Base-by-base conservation (phyloP, 768 basidiomycete genomes). In the Piloderma croceum region DNA sequence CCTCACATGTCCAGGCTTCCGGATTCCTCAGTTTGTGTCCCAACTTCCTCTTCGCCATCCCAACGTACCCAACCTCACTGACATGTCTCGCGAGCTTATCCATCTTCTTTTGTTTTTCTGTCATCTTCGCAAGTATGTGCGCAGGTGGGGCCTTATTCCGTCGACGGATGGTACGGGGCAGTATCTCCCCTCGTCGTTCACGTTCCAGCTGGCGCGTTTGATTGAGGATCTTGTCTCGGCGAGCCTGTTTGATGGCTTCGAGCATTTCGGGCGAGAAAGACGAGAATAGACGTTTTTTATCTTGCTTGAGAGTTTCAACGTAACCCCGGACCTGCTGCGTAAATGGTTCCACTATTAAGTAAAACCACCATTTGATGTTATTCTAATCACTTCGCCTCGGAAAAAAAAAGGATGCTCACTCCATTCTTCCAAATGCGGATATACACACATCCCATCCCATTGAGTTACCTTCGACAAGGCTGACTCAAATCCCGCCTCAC, bases 21-120 rank as follows among this genome's bases (percentile, higher is more conserved):
- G 52, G 47, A 31, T 64, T 52, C 27, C 52, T 54, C 47, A 82
- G 46, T 55, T 67, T 76, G 39, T 68, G 70, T 3, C 83, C 79
- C 43, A 75, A 55, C 43, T 52, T 60, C 43, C 62, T 62, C 64
- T 89, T 90, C 36, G 81, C 66, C 52, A 60, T 51, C n/a, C 74
- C 86, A 2, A 79, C 71, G 56, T 86, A 89, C 11, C 88, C 88
- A 1, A 74, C 83, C 56, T 81, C 77, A 39, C 80, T 72, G 27
- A 67, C 69, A 25, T 76, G 59, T 24, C 68, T 55, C 37, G 69
- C 65, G 4, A 82, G 59, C 45, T 59, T 62, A 46, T 87, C 83
- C 56, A 66, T 54, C 37, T 55, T 59, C 43, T 65, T 68, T 43
- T 72, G 59, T 47, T 68, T 52, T 2, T 67, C 62, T 0, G 73